phyloP scores from a whole-genome alignment of 2,329 filamentous ascomycete genomes.

The Truncatella angustata region DNA sequence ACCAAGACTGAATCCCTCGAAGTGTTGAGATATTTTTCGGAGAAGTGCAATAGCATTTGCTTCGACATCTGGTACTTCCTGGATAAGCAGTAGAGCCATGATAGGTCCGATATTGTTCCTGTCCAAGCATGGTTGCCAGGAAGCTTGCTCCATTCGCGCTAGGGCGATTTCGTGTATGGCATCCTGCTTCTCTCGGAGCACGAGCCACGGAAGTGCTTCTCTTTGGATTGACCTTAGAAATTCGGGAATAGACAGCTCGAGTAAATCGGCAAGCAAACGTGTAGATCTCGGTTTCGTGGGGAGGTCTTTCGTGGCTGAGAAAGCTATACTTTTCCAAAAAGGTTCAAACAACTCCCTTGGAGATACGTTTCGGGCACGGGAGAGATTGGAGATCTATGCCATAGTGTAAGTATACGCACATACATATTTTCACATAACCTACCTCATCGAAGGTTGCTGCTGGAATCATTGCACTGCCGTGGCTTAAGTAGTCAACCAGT shows the following conservation, averaged over 20 bases:
- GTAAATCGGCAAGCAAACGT: slow-evolving; percentile 74
- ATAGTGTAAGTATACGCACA: slow-evolving; percentile 6
- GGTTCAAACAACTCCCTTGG: slow-evolving; percentile 73
- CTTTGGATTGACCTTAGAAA: slow-evolving; percentile 75
- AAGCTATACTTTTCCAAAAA: slow-evolving; percentile 85
- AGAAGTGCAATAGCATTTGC: slow-evolving; percentile 67
- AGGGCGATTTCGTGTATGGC: slow-evolving; percentile 79
- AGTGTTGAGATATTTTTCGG: slow-evolving; percentile 65
- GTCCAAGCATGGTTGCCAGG: slow-evolving; percentile 55
- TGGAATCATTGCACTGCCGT: slow-evolving; percentile 75
- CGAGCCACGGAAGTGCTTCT: slow-evolving; percentile 81
- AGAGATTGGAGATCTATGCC: slow-evolving; percentile 62
- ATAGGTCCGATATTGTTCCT: slow-evolving; percentile 56
- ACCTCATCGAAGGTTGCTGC: slow-evolving; percentile 82
- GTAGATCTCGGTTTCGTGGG: slow-evolving; percentile 77
- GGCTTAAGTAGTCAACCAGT: slow-evolving; percentile 83
- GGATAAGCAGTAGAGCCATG: slow-evolving; percentile 57
- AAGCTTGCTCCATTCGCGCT: slow-evolving; percentile 68
- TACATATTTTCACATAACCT: slow-evolving; percentile 17
- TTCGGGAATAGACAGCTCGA: slow-evolving; percentile 71
- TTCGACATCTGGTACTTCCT: slow-evolving; percentile 58
- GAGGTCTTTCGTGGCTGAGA: slow-evolving; percentile 80
- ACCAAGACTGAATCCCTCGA: slow-evolving; percentile 63
- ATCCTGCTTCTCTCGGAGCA: slow-evolving; percentile 74
- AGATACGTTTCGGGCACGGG: slow-evolving; percentile 60